Conservation (phyloP, 805 yeast species). For the Saccharomycopsis oosterbeekiorum region DNA sequence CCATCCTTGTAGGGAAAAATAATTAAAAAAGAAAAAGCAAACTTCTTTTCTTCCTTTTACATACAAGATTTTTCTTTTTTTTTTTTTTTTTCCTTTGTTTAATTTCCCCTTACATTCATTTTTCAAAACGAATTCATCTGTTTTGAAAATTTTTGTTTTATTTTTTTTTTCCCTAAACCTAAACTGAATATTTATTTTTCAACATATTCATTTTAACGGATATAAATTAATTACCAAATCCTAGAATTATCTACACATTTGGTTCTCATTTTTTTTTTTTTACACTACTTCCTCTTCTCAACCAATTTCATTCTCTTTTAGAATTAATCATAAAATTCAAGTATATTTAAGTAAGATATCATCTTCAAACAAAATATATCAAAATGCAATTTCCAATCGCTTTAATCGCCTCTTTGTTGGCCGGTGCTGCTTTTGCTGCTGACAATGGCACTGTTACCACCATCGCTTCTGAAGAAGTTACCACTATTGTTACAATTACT, state of each 20-base stretch:
- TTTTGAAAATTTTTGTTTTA: no score
- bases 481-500: slow-evolving; percentile 27
- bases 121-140: no score
- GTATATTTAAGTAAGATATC: background rate
- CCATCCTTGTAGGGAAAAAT: no score
- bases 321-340: no score
- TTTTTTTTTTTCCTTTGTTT: no score
- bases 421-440: slow-evolving; percentile 19
- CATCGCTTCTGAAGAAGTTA: slow-evolving; percentile 18
- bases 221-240: background rate
- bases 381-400: slow-evolving; percentile 1
- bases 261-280: background rate
- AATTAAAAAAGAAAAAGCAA: background rate
- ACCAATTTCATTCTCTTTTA: background rate
- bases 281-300: background rate
- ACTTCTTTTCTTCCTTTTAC: background rate
- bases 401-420: slow-evolving; percentile 19
- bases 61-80: no score
- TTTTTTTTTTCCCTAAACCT: background rate
- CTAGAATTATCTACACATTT: background rate
- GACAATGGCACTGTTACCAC: slow-evolving; percentile 19
- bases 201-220: background rate
- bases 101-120: no score
- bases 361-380: no score
- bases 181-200: background rate